Percentiles rank a stretch among this genome's conserved stretches.
Conservation (phyloP, 2,329 filamentous ascomycete genomes). For the Phialophora tarda region DNA sequence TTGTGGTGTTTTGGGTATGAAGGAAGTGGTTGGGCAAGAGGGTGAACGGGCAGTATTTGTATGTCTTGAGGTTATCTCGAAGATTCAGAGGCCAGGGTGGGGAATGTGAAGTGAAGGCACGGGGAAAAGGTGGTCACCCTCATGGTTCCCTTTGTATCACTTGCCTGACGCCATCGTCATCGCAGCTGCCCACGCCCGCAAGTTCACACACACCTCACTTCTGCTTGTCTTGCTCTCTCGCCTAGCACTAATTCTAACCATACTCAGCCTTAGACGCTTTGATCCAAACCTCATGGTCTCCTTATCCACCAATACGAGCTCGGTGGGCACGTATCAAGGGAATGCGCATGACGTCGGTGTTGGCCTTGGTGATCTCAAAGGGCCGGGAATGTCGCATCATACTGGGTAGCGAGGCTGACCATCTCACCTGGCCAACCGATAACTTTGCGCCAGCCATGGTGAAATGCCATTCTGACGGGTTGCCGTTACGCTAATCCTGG, state of each 20-base stretch:
- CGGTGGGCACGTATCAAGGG: background rate
- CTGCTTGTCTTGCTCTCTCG: conserved; percentile 11
- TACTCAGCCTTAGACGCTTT: conserved; percentile 15
- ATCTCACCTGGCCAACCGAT: background rate
- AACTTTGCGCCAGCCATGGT: conserved; percentile 7
- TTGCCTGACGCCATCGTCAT: conserved; percentile 11
- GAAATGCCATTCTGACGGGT: conserved; percentile 7
- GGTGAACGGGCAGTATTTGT: conserved; percentile 12
- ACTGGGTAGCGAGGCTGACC: conserved; percentile 20
- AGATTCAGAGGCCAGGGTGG: conserved; percentile 22
- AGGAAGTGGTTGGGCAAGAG: conserved; percentile 1
- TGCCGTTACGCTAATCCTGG: conserved; percentile 23
- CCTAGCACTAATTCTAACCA: conserved; percentile 15
- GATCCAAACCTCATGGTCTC: background rate
- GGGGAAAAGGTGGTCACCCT: background rate
- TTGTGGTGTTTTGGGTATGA: conserved; percentile 6
- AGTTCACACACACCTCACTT: conserved; percentile 6
- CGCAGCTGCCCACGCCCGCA: background rate
- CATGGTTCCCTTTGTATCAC: conserved; percentile 24
- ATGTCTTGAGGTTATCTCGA: conserved; percentile 19
- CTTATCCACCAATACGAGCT: conserved; percentile 16
- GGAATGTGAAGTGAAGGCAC: background rate
- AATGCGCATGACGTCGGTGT: conserved; percentile 20
- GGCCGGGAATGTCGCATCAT: conserved; percentile 2
- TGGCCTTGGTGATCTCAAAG: conserved; percentile 1